phyloP scores from a whole-genome alignment of 83 land plant species.

The Diphasiastrum complanatum region DNA sequence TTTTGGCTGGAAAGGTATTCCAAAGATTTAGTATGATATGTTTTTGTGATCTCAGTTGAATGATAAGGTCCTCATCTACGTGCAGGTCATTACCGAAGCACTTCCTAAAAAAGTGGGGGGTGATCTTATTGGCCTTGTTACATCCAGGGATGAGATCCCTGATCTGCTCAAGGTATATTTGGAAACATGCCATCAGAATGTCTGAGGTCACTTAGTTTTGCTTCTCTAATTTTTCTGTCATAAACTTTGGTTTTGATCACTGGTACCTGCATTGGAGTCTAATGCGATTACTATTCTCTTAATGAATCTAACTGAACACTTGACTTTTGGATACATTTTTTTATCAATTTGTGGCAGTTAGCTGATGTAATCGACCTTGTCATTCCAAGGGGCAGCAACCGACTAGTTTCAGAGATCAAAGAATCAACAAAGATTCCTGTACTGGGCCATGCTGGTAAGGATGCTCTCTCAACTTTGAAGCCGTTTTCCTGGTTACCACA shows the following conservation, averaged over 20 bases:
- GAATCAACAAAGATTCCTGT: conserved; percentile 95
- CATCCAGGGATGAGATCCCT: conserved; percentile 6
- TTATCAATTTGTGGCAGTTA: conserved; percentile 42
- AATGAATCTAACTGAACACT: background rate
- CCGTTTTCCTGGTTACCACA: background rate
- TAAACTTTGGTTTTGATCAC: no score
- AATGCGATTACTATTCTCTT: background rate
- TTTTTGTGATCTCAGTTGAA: no score
- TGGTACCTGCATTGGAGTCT: no score
- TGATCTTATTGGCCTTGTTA: conserved; percentile 16
- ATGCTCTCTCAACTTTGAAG: background rate
- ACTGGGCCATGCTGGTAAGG: conserved; percentile 91
- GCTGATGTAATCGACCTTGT: conserved; percentile 99
- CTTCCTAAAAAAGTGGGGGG: background rate
- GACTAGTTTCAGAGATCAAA: conserved; percentile 85
- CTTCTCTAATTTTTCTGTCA: no score
- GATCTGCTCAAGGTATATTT: conserved; percentile 4
- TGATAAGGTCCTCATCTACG: no score
- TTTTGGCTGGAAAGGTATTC: no score
- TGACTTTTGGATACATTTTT: background rate
- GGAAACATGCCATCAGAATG: no score
- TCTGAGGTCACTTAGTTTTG: no score
- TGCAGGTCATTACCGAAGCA: conserved; percentile 9
- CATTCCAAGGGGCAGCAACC: conserved; percentile 97
- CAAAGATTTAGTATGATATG: no score